Base-by-base conservation (phyloP, 306 rosid genomes). In the Vigna radiata region DNA sequence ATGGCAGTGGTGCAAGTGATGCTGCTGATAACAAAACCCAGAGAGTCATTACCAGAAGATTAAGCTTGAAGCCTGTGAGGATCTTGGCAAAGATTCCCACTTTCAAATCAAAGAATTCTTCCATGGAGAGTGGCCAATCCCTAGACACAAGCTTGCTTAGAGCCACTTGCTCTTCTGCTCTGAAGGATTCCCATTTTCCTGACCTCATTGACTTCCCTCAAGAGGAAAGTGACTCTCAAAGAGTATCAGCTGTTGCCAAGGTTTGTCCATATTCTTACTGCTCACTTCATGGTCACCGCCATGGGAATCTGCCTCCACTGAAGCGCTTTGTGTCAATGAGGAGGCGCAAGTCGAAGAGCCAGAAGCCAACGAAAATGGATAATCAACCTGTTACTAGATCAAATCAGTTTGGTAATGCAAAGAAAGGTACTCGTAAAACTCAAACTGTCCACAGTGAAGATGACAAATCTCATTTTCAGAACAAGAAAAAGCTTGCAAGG, bases 241-340 rank as follows among this genome's bases (percentile, higher is more conserved):
- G 67, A 46, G 61, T 33, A 56, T 65, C 82, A 14, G 58, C 62
- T 10, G 36, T 17, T 10, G 36, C 16, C 54, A 90, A 83, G 82
- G 86, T 89, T 77, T 95, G 99, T 82, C 83, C 89, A 6, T 95
- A 88, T 68, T 79, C 84, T 54, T 92, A 90, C 25, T 95, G 97
- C 82, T 95, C 97, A 19, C 97, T 95, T 68, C 99, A 95, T 59
- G 94, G 97, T 7, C 96, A 88, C 82, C 90, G 72, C 62, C 93
- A 80, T 5, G 73, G 65, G 44, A 79, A 62, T 77, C 50, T 68
- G 56, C 94, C 94, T 79, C 89, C 96, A 0, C 75, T 92, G 79
- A 88, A 86, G 86, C 91, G 89, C 44, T 86, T 92, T 33, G 78
- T 90, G 62, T 95, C 94, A 0, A 86, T 85, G 48, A 90, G 97